These are phyloP conservation scores for Verticillium albo-atrum DNA, from an alignment of 2,329 filamentous ascomycete species.

Conservation along the genomic window DNA sequence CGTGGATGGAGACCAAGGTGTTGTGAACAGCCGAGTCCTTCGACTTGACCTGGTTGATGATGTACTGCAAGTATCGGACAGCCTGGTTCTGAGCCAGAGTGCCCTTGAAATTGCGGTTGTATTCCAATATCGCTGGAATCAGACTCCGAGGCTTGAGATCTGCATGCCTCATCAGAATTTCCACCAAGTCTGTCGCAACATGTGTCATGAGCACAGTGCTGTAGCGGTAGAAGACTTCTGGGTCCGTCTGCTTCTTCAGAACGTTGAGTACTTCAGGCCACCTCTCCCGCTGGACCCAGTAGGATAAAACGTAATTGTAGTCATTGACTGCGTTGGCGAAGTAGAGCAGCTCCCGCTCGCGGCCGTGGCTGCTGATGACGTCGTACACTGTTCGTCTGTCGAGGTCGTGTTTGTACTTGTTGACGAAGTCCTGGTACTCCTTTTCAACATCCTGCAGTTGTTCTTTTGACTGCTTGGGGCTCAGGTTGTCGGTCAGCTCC, in stretches of 20 bases:
- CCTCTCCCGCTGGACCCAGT: constrained; percentile 94
- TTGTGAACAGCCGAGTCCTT: constrained; percentile 89
- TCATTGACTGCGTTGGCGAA: constrained; percentile 88
- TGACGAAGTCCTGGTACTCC: constrained; percentile 87
- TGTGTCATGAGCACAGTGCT: constrained; percentile 96
- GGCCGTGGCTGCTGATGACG: constrained; percentile 89
- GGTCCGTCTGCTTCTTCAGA: constrained; percentile 86
- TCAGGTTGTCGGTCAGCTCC: constrained; percentile 69
- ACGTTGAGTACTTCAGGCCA: constrained; percentile 86
- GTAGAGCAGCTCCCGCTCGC: constrained; percentile 87
- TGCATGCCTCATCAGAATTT: constrained; percentile 88
- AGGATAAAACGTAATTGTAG: constrained; percentile 90
- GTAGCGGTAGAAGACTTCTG: constrained; percentile 93
- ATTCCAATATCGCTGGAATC: constrained; percentile 90
- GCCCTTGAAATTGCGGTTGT: constrained; percentile 73
- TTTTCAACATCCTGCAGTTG: constrained; percentile 66
- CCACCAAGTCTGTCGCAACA: constrained; percentile 78
- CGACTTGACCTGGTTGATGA: constrained; percentile 80
- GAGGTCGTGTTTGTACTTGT: constrained; percentile 78
- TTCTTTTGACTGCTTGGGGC: constrained; percentile 65
- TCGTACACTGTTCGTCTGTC: constrained; percentile 93
- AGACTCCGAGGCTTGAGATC: constrained; percentile 82
- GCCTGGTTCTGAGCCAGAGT: constrained; percentile 79
- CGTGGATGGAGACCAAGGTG: constrained; percentile 93
- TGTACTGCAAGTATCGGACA: constrained; percentile 86